A percentile compares a stretch with the other conserved stretches of the same genome.
Conservation (phyloP, 768 basidiomycete genomes). For the Panus rudis region DNA sequence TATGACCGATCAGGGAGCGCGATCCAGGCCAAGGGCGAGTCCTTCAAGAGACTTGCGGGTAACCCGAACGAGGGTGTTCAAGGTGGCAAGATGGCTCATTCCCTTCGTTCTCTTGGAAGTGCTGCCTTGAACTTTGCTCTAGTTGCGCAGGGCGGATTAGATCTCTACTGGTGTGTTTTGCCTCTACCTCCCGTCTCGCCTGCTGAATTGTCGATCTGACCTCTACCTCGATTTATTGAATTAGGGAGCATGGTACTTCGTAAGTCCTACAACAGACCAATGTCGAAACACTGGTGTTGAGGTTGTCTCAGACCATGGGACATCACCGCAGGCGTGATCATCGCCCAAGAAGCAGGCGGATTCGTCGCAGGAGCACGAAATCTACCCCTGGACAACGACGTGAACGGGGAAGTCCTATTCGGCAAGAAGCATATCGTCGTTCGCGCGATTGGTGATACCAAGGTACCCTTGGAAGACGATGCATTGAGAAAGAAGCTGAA, state of each 20-base stretch:
- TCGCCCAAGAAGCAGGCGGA: conserved; percentile 85
- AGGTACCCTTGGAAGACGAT: conserved; percentile 26
- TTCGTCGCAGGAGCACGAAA: conserved; percentile 65
- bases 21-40: conserved; percentile 52
- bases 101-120: conserved; percentile 75
- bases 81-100: conserved; percentile 81
- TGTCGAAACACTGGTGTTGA: no score
- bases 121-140: conserved; percentile 77
- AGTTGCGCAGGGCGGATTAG: conserved; percentile 85
- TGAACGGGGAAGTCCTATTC: conserved; percentile 62
- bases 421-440: conserved; percentile 81
- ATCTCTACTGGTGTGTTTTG: conserved; percentile 71
- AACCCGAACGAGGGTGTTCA: conserved; percentile 52
- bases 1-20: conserved; percentile 56
- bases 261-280: conserved; percentile 12
- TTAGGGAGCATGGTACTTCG: conserved; percentile 80
- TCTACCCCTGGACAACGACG: conserved; percentile 34
- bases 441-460: conserved; percentile 56
- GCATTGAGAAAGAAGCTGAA: background rate
- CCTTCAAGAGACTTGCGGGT: conserved; percentile 72
- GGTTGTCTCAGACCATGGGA: conserved; percentile 66
- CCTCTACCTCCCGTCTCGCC: conserved; percentile 4
- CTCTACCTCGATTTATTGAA: no score
- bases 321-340: conserved; percentile 84
- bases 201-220: no score